A percentile compares a stretch with the other conserved stretches of the same genome.
Evolutionary conservation across 495 filamentous ascomycete genomes (phyloP).

Genomic region (Tuber brumale): DNA sequence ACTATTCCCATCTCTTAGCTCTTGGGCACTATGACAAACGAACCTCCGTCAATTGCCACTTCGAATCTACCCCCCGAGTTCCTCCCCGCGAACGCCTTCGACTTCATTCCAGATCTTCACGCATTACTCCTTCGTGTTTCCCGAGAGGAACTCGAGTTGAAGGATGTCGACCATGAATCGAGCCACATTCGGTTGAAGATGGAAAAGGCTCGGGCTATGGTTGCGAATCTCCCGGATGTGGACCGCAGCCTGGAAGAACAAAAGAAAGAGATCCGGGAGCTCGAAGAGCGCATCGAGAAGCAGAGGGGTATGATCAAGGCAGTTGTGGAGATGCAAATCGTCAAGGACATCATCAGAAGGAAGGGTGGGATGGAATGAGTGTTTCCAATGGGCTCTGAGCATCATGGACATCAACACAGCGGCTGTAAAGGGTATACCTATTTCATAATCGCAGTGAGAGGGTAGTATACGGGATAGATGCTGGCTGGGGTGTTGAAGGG

Average conservation of each 20-base stretch:
- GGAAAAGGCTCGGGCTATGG: constrained; percentile 62
- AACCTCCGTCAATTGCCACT: constrained; percentile 17
- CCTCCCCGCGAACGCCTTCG: constrained; percentile 61
- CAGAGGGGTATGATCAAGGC: constrained; percentile 54
- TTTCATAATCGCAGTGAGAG: neutral
- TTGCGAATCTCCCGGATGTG: constrained; percentile 68
- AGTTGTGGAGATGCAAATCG: constrained; percentile 38
- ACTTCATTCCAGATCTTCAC: constrained; percentile 76
- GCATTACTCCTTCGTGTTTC: constrained; percentile 64
- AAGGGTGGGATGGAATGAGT: constrained; percentile 14
- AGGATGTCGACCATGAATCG: constrained; percentile 68
- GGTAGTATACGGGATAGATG: neutral
- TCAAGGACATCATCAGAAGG: constrained; percentile 31
- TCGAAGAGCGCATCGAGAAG: constrained; percentile 59
- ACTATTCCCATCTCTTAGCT: neutral
- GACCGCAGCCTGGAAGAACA: constrained; percentile 68
- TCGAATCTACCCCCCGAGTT: constrained; percentile 45
- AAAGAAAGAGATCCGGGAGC: constrained; percentile 66
- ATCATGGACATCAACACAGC: neutral
- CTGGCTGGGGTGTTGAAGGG: neutral
- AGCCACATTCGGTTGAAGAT: constrained; percentile 72
- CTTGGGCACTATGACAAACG: constrained; percentile 26
- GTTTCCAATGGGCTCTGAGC: neutral
- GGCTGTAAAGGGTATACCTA: neutral
- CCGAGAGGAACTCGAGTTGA: constrained; percentile 54